Base-by-base conservation (phyloP, 2,329 filamentous ascomycete genomes). In the Hysterium pulicare region DNA sequence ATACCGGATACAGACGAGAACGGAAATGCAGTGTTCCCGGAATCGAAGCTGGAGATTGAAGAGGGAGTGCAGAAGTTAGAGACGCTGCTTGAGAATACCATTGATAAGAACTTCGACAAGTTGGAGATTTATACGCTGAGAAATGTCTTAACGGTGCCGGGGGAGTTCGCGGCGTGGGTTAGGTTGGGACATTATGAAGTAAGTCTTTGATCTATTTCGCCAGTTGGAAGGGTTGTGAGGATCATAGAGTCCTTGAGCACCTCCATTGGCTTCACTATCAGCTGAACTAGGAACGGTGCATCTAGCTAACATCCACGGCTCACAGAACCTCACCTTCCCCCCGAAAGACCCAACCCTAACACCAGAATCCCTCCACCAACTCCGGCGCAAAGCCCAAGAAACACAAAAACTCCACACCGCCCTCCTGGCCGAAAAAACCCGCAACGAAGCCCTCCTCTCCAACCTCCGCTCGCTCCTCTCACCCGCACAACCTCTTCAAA, bases 161-260 rank as follows among this genome's bases (percentile, higher is more conserved):
- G 83, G 21, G 86, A 91, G 35, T 57, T 56, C 23, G 71, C 86
- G 56, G 78, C 81, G 44, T 96, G 86, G 81, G 83, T 97, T 50
- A 76, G 85, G 40, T 72, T 98, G 50, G 79, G 80, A 36, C 91
- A 97, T 73, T 96, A 98, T 70, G 82, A 90, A 64, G 87, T 82
- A 60, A 36, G 60, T 51, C 11, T n/a, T n/a, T n/a, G n/a, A n/a
- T n/a, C n/a, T n/a, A n/a, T n/a, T n/a, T n/a, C n/a, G n/a, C n/a
- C n/a, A n/a, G n/a, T n/a, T n/a, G n/a, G n/a, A n/a, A n/a, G n/a
- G n/a, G n/a, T n/a, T n/a, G n/a, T n/a, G n/a, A n/a, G n/a, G n/a
- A n/a, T 30, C 26, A 42, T 22, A 20, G 11, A 9, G 17, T 16
- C 38, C 15, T 33, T 26, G 11, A 9, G 22, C 32, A 37, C 32